Percentiles rank a stretch among this genome's conserved stretches.
Conservation (phyloP, 495 filamentous ascomycete genomes). For the Penicillium maclennaniae region DNA sequence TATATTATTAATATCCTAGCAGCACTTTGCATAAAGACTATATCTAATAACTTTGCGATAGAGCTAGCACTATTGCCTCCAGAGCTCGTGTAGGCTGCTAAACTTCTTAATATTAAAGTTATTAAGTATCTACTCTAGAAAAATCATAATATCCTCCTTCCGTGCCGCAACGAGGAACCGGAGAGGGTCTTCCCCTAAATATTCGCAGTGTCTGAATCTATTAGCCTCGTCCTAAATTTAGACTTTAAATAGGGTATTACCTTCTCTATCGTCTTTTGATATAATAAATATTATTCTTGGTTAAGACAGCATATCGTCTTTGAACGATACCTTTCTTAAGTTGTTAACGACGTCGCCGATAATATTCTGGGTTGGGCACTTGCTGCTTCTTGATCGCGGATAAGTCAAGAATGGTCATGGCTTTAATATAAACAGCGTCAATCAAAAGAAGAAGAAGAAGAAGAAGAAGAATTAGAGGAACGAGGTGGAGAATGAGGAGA, state of each 20-base stretch:
- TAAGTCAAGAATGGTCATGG: background rate
- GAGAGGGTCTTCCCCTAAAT: conserved; percentile 7
- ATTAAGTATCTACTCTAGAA: conserved; percentile 8
- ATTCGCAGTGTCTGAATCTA: conserved; percentile 2
- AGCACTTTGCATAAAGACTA: conserved; percentile 9
- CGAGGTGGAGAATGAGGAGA: background rate
- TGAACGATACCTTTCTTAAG: conserved; percentile 12
- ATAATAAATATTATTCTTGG: conserved; percentile 9
- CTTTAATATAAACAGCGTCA: background rate
- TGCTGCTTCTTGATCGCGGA: background rate
- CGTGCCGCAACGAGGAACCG: background rate
- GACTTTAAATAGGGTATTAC: background rate
- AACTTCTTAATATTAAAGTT: conserved; percentile 8
- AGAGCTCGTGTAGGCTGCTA: conserved; percentile 5
- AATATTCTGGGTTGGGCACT: conserved; percentile 6
- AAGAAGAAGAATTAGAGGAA: background rate
- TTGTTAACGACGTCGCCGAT: conserved; percentile 8
- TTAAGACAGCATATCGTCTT: conserved; percentile 8
- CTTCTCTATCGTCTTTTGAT: conserved; percentile 3
- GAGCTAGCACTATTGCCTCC: conserved; percentile 11
- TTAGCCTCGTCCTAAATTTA: background rate
- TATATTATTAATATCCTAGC: conserved; percentile 9
- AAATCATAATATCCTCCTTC: conserved; percentile 9
- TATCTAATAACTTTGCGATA: conserved; percentile 10
- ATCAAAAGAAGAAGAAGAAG: background rate